Percentiles rank a stretch among this genome's conserved stretches.
These are phyloP conservation scores for Kalmanozyma brasiliensis DNA, from an alignment of 1,284 basidiomycete species.

Conservation along the genomic window DNA sequence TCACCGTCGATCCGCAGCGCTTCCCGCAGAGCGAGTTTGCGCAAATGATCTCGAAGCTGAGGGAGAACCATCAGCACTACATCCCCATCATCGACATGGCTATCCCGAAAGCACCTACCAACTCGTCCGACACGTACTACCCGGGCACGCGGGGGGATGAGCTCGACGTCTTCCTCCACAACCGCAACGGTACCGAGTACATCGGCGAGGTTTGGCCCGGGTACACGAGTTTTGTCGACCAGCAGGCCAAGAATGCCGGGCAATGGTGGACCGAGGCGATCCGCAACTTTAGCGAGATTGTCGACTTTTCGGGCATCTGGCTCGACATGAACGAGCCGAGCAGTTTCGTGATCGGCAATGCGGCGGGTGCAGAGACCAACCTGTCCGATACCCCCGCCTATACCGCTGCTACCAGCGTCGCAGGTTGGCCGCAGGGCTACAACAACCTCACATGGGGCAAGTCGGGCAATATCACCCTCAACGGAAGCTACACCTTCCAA, in stretches of 20 bases:
- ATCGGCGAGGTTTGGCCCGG: slow-evolving; percentile 72
- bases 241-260: slow-evolving; percentile 36
- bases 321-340: slow-evolving; percentile 59
- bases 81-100: slow-evolving; percentile 69
- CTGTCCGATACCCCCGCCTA: slow-evolving; percentile 63
- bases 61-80: slow-evolving; percentile 68
- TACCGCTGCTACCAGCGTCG: slow-evolving; percentile 36
- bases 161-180: slow-evolving; percentile 56
- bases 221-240: slow-evolving; percentile 42
- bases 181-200: slow-evolving; percentile 71
- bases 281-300: slow-evolving; percentile 47
- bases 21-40: slow-evolving; percentile 75
- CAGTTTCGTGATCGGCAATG: slow-evolving; percentile 41
- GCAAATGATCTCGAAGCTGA: slow-evolving; percentile 75
- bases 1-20: slow-evolving; percentile 76
- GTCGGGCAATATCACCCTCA: slow-evolving; percentile 79
- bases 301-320: slow-evolving; percentile 55
- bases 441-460: slow-evolving; percentile 74
- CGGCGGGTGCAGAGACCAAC: slow-evolving; percentile 70
- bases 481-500: slow-evolving; percentile 70
- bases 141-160: slow-evolving; percentile 51
- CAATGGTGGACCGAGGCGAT: slow-evolving; percentile 54
- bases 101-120: slow-evolving; percentile 68
- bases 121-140: slow-evolving; percentile 64
- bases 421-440: slow-evolving; percentile 72